Evolutionary conservation across 768 basidiomycete species (phyloP), one percentile per base, ranked within the genome.

Genomic region (Tricholoma matsutake): DNA sequence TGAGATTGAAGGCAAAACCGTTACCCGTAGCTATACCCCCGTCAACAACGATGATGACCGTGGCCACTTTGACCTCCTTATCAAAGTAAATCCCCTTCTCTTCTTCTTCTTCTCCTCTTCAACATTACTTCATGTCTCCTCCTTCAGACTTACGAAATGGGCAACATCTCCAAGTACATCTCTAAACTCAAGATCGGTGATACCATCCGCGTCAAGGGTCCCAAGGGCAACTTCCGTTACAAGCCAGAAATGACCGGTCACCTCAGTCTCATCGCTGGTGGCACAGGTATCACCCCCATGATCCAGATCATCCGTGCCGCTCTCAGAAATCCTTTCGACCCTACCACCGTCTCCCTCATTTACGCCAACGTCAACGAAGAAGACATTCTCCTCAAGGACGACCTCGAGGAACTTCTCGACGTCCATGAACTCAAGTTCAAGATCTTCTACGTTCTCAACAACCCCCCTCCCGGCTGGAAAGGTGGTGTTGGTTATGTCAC

Each of bases 231-330:
- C 72, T 98, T 98, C 84, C 84, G 81, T 64, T 99, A 98, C 78
- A 68, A 77, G 47, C 84, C 91, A 3, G 79, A 81, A 55, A 79
- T 95, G 49, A 83, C 89, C n/a, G 79, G 80, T 65, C 87, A 91
- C 68, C 77, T 99, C 60, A 90, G 93, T 70, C 96, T 99, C 96
- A 97, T 99, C 68, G 95, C 96, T 14, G 97, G 97, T 53, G 97
- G 97, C 37, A 98, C 97, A 2, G 97, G 97, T 59, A 96, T 99
- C 74, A 96, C 97, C 0, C 97, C 97, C 69, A 98, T 98, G 96
- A 88, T 97, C 68, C 96, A 99, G 73, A 92, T 99, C 80, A 90
- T 98, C 76, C 89, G 91, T 63, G 92, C 96, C n/a, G 86, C 88
- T 11, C 84, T 98, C 72, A 89, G 91, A 75, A 94, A 95, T 74